Percentiles rank a stretch among this genome's conserved stretches.
Conservation (phyloP, 225 moss, liverwort and hornwort genomes). For the Antitrichia curtipendula region DNA sequence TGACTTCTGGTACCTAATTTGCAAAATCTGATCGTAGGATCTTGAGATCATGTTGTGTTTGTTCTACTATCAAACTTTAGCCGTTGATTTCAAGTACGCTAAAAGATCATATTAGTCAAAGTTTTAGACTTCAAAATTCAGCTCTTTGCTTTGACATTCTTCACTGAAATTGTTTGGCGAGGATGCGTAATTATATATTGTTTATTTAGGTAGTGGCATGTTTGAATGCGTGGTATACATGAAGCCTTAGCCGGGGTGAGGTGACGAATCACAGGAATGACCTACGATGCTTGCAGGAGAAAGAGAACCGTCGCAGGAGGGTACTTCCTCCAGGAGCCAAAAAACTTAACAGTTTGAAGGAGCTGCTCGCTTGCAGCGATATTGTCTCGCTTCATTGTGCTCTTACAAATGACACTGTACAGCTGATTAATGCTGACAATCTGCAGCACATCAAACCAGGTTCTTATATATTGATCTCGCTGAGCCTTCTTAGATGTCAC, state of each 20-base stretch:
- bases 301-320: constrained; percentile 23
- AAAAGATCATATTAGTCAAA: background rate
- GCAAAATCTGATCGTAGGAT: background rate
- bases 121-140: background rate
- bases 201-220: background rate
- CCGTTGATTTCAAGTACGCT: background rate
- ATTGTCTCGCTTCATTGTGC: constrained; percentile 87
- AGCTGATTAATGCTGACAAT: constrained; percentile 71
- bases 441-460: constrained; percentile 87
- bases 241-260: background rate
- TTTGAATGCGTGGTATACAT: background rate
- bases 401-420: constrained; percentile 81
- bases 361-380: constrained; percentile 73
- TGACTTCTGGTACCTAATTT: background rate
- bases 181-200: background rate
- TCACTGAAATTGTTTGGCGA: background rate
- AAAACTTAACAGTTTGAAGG: constrained; percentile 53
- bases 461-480: background rate
- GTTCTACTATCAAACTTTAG: too few relatives aligned
- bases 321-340: constrained; percentile 49
- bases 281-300: constrained; percentile 35
- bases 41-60: background rate
- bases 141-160: background rate
- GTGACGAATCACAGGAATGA: background rate
- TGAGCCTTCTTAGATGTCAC: background rate